Percentiles rank a stretch among this genome's conserved stretches.
phyloP scores from a whole-genome alignment of 2,329 filamentous ascomycete species.

The Amylocarpus encephaloides region DNA sequence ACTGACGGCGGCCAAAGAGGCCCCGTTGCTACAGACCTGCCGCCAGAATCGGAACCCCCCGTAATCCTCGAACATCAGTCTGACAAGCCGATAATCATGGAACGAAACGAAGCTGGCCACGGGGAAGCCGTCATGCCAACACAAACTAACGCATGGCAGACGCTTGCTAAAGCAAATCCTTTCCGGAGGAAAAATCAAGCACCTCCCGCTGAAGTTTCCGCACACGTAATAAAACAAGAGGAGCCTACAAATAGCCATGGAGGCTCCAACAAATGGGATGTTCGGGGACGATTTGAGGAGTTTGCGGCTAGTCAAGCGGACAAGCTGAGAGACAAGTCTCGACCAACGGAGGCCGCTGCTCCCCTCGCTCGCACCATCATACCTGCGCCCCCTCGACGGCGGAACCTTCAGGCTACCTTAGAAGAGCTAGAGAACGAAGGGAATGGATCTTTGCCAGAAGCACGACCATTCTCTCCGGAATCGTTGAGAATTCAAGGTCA shows the following conservation, averaged over 20 bases:
- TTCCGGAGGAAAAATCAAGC: constrained; percentile 24
- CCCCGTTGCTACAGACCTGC: constrained; percentile 14
- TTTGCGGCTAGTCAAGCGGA: constrained; percentile 57
- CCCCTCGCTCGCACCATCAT: constrained; percentile 54
- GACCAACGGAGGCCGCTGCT: constrained; percentile 47
- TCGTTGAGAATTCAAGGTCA: not conserved
- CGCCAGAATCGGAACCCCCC: not conserved
- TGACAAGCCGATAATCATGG: constrained; percentile 14
- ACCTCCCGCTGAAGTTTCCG: constrained; percentile 30
- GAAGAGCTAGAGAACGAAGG: constrained; percentile 37
- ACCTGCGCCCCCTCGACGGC: constrained; percentile 53
- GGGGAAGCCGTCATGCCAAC: constrained; percentile 2
- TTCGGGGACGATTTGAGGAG: constrained; percentile 51
- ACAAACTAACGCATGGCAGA: constrained; percentile 15
- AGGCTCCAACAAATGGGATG: constrained; percentile 43
- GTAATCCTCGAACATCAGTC: not conserved
- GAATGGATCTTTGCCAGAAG: constrained; percentile 1
- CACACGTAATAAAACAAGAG: constrained; percentile 19
- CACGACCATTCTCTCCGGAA: not conserved
- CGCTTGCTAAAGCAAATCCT: constrained; percentile 24
- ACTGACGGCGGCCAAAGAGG: constrained; percentile 8
- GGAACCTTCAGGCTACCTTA: constrained; percentile 49
- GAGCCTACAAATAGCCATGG: constrained; percentile 15
- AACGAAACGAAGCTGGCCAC: constrained; percentile 14
- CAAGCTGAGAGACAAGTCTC: constrained; percentile 49